phyloP scores from a whole-genome alignment of 768 basidiomycete species.

The Suillus subluteus region DNA sequence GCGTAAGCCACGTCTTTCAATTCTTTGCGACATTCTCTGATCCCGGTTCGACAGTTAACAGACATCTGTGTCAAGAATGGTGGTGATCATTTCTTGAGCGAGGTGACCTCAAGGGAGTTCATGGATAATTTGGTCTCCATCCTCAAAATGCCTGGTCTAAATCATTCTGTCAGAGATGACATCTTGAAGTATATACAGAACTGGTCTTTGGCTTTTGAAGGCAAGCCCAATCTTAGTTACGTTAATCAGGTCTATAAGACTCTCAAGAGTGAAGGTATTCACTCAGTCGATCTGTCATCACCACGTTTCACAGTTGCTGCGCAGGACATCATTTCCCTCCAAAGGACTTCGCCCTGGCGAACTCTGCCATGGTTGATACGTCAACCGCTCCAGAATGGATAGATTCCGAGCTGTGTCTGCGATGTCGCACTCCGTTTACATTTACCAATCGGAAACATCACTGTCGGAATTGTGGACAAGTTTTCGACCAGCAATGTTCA shows the following conservation, averaged over 20 bases:
- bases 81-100: conserved; percentile 86
- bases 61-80: conserved; percentile 97
- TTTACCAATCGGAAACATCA: conserved; percentile 99
- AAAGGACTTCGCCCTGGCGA: conserved; percentile 67
- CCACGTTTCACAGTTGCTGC: conserved; percentile 4
- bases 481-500: conserved; percentile 94
- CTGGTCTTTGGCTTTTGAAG: conserved; percentile 91
- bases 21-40: neutral
- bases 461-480: conserved; percentile 96
- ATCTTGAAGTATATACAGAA: conserved; percentile 85
- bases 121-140: conserved; percentile 92
- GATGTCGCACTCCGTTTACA: conserved; percentile 87
- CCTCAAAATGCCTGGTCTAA: conserved; percentile 75
- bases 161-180: conserved; percentile 80
- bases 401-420: conserved; percentile 92
- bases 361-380: conserved; percentile 88
- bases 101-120: conserved; percentile 88
- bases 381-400: conserved; percentile 96
- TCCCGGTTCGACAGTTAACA: conserved; percentile 59
- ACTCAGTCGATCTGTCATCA: neutral
- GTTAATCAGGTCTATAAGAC: conserved; percentile 80
- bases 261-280: conserved; percentile 70
- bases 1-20: conserved; percentile 52
- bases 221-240: conserved; percentile 73
- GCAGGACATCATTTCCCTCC: conserved; percentile 86